These are phyloP conservation scores for Hypoxylon sp. DNA, from an alignment of 2,329 filamentous ascomycete genomes.

Conservation along the genomic window DNA sequence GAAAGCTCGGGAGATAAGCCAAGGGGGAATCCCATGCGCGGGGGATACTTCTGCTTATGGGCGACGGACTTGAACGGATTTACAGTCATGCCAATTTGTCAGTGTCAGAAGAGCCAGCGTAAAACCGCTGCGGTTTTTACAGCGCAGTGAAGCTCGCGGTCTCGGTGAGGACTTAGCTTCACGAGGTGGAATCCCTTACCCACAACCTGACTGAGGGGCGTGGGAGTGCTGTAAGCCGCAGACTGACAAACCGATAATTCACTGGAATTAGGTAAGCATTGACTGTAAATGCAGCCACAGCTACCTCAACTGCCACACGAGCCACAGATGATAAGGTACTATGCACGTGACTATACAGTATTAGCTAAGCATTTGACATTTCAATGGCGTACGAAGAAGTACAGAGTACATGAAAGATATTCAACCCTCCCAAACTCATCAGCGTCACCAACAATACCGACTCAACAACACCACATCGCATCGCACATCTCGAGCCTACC, in stretches of 20 bases:
- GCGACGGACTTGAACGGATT: background rate
- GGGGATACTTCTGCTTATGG: background rate
- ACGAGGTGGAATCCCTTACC: too few species aligned
- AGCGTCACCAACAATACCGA: conserved; percentile 1
- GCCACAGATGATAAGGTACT: too few species aligned
- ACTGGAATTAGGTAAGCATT: too few species aligned
- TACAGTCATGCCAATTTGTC: background rate
- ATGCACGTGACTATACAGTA: background rate
- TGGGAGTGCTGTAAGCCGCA: too few species aligned
- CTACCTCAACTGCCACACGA: too few species aligned
- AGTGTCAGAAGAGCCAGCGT: background rate
- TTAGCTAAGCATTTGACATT: background rate
- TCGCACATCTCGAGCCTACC: background rate
- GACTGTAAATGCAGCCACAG: too few species aligned
- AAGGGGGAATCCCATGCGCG: background rate
- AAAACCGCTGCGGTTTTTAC: background rate
- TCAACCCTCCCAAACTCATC: background rate
- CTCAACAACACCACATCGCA: background rate
- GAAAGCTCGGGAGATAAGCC: conserved; percentile 23
- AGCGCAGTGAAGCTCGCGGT: background rate
- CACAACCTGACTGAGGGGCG: too few species aligned
- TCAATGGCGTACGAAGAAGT: too few species aligned
- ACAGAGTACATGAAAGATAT: background rate
- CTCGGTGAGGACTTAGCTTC: too few species aligned
- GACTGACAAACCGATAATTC: too few species aligned